A percentile compares a stretch with the other conserved stretches of the same genome.
Conservation (phyloP, 1,139 yeast species). For the Blastobotrys buckinghamii region DNA sequence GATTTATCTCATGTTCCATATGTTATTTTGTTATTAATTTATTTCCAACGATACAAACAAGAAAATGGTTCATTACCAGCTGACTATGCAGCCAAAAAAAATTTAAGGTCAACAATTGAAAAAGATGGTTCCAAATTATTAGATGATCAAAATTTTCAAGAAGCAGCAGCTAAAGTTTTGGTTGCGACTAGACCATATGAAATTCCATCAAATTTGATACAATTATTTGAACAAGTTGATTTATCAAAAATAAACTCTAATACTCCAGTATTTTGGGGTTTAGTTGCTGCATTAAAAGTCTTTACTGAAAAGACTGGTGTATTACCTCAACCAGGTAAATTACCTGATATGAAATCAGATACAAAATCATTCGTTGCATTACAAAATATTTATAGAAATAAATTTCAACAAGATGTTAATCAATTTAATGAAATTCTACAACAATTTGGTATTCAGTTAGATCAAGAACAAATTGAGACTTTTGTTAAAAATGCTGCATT, state of each 20-base stretch:
- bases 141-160: conserved; percentile 59
- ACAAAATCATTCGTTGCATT: conserved; percentile 56
- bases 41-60: conserved; percentile 42
- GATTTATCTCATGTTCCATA: conserved; percentile 72
- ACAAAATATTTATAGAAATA: conserved; percentile 51
- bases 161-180: conserved; percentile 58
- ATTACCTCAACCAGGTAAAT: conserved; percentile 61
- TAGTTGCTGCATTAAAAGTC: conserved; percentile 47
- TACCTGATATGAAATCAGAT: conserved; percentile 89
- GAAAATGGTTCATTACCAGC: conserved; percentile 38
- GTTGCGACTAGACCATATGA: conserved; percentile 37
- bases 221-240: neutral
- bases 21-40: conserved; percentile 57
- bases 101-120: conserved; percentile 38
- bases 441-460: neutral
- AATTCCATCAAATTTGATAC: conserved; percentile 32
- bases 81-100: conserved; percentile 43
- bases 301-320: conserved; percentile 41
- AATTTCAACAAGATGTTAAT: conserved; percentile 46
- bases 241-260: neutral
- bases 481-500: conserved; percentile 57
- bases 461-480: conserved; percentile 39
- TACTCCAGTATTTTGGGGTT: conserved; percentile 48
- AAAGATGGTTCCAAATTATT: conserved; percentile 15
- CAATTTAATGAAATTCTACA: neutral